phyloP scores from a whole-genome alignment of 768 basidiomycete species.

The Lepiota venenata region DNA sequence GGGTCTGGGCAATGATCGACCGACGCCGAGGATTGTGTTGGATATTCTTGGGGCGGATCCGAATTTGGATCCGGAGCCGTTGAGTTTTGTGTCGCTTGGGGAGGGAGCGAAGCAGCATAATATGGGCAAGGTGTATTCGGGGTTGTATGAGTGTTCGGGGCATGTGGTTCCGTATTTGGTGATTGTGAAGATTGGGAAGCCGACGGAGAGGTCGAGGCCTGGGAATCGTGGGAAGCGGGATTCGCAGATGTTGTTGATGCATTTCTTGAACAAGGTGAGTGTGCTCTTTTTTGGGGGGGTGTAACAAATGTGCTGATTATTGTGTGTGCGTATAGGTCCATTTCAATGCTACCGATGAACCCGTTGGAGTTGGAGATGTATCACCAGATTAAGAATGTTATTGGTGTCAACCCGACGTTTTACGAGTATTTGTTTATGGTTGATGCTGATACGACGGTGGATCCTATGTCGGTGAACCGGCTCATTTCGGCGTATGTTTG shows the following conservation, averaged over 20 bases:
- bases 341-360: constrained; percentile 94
- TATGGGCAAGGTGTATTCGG: constrained; percentile 97
- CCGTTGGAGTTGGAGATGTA: constrained; percentile 98
- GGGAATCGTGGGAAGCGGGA: constrained; percentile 99
- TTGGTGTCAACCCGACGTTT: constrained; percentile 97
- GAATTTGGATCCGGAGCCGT: constrained; percentile 89
- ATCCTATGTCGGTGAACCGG: constrained; percentile 83
- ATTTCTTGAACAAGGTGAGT: constrained; percentile 92
- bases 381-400: constrained; percentile 99
- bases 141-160: constrained; percentile 88
- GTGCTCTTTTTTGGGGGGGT: not conserved
- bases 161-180: constrained; percentile 96
- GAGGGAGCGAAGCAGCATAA: constrained; percentile 97
- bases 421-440: constrained; percentile 95
- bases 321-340: constrained; percentile 62
- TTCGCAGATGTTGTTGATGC: constrained; percentile 94
- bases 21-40: constrained; percentile 93
- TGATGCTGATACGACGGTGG: constrained; percentile 94
- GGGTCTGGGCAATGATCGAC: constrained; percentile 95
- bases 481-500: constrained; percentile 86
- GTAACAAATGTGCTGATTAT: constrained; percentile 5
- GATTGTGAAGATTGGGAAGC: constrained; percentile 92
- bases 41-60: constrained; percentile 96
- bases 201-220: constrained; percentile 87
- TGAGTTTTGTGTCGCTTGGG: constrained; percentile 91